Evolutionary conservation across 257 asterid genomes (phyloP).

Genomic region (Solanum virginianum): DNA sequence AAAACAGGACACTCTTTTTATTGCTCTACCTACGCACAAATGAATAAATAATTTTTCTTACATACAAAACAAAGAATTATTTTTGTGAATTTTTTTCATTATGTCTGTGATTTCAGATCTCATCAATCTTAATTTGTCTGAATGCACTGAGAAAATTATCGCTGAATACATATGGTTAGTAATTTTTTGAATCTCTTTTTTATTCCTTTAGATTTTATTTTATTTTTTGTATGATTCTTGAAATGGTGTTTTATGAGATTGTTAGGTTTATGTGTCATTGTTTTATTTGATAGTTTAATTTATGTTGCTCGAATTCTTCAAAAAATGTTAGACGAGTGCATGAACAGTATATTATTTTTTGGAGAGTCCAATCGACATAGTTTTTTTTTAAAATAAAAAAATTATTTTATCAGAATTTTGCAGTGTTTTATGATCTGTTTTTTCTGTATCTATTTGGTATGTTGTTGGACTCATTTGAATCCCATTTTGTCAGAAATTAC

Average conservation of each 20-base stretch:
- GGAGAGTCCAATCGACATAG: neutral
- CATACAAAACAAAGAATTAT: neutral
- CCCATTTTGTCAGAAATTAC: neutral
- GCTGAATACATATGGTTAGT: constrained; percentile 71
- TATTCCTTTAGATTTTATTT: neutral
- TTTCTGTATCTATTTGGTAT: neutral
- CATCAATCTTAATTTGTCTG: constrained; percentile 51
- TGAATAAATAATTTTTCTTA: neutral
- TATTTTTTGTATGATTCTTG: neutral
- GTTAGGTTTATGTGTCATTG: neutral
- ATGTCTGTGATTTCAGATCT: constrained; percentile 61
- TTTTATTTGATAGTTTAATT: neutral
- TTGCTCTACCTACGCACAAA: neutral
- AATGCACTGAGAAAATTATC: constrained; percentile 35
- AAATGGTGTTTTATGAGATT: neutral
- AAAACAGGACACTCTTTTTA: neutral
- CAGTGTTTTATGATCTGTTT: neutral
- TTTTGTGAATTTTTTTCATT: neutral
- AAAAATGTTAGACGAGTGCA: neutral
- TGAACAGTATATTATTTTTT: neutral
- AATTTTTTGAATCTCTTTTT: neutral
- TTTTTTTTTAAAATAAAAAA: neutral
- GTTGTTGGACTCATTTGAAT: neutral
- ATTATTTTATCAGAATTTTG: neutral
- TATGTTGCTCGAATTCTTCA: neutral